These are phyloP conservation scores for Diaporthe caulivora DNA, from an alignment of 2,329 filamentous ascomycete genomes.

Conservation along the genomic window DNA sequence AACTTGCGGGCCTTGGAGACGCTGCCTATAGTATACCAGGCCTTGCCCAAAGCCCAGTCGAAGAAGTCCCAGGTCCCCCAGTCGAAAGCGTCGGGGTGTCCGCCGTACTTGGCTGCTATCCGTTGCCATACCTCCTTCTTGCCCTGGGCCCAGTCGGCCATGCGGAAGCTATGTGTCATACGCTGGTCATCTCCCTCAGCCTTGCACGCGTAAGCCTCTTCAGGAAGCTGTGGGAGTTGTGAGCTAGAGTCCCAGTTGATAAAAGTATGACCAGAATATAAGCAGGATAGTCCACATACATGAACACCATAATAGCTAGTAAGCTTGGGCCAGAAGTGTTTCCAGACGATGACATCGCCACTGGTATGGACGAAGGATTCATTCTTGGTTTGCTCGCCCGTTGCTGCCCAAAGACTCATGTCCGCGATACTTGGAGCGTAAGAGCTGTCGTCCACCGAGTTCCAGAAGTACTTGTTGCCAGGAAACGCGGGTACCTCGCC, in stretches of 20 bases:
- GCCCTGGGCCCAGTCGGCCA: conserved; percentile 38
- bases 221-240: conserved; percentile 14
- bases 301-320: conserved; percentile 43
- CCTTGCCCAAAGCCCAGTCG: conserved; percentile 37
- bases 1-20: conserved; percentile 39
- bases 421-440: conserved; percentile 46
- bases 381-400: conserved; percentile 42
- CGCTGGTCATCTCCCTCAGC: conserved; percentile 26
- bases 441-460: conserved; percentile 45
- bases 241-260: neutral
- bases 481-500: conserved; percentile 43
- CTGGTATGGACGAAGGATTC: conserved; percentile 47
- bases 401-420: conserved; percentile 44
- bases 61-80: conserved; percentile 41
- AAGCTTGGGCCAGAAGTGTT: conserved; percentile 43
- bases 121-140: conserved; percentile 35
- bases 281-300: conserved; percentile 28
- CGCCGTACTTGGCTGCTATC: conserved; percentile 37
- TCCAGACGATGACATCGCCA: conserved; percentile 47
- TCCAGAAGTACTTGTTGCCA: conserved; percentile 47
- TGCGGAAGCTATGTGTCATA: conserved; percentile 34
- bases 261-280: rapidly evolving
- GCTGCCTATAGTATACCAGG: conserved; percentile 35
- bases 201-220: conserved; percentile 22
- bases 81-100: conserved; percentile 34